phyloP scores from a whole-genome alignment of 768 basidiomycete genomes.

The Tylopilus balloui region DNA sequence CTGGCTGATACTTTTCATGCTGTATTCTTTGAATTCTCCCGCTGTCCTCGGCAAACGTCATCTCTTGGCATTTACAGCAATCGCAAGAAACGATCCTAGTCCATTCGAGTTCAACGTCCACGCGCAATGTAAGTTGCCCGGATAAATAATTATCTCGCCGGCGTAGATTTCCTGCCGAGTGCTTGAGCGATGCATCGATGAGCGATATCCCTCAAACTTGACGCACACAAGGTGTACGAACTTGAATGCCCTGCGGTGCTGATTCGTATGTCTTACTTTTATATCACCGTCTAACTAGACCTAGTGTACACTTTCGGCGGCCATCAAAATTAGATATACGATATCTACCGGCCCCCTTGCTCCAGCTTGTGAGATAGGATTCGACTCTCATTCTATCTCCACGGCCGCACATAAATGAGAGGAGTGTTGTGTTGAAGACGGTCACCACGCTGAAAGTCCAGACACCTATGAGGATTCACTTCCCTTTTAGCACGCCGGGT shows the following conservation, averaged over 20 bases:
- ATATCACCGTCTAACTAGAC: neutral
- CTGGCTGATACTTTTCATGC: neutral
- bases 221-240: neutral
- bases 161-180: neutral
- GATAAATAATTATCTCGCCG: neutral
- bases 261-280: neutral
- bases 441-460: neutral
- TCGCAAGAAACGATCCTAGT: neutral
- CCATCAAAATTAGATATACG: neutral
- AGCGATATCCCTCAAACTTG: neutral
- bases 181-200: neutral
- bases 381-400: neutral
- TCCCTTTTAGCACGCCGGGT: neutral
- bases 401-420: neutral
- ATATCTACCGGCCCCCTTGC: neutral
- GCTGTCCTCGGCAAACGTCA: neutral
- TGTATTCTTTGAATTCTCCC: neutral
- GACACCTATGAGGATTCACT: neutral
- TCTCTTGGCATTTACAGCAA: neutral
- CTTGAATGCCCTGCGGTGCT: neutral
- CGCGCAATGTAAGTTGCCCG: neutral
- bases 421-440: neutral
- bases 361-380: neutral
- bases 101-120: neutral
- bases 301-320: neutral